Conservation (phyloP, 2,329 filamentous ascomycete species). For the Macrophomina tecta region DNA sequence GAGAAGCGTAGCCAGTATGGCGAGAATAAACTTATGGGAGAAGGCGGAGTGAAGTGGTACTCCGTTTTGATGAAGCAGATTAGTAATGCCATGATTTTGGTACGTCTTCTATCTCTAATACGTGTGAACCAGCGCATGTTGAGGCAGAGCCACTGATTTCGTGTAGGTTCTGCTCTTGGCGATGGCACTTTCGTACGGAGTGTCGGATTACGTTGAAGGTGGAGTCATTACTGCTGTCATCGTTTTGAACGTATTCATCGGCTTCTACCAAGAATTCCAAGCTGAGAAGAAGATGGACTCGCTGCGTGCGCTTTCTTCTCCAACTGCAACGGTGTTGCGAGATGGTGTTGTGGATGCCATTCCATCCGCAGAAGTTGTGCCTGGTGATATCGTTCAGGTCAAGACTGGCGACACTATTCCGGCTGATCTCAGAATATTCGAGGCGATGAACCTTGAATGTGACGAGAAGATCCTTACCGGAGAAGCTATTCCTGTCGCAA, state of each 20-base stretch:
- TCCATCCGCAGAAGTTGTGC: constrained; percentile 46
- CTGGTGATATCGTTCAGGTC: constrained; percentile 48
- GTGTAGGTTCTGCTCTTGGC: constrained; percentile 74
- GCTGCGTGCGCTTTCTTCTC: constrained; percentile 47
- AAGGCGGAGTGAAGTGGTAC: constrained; percentile 34
- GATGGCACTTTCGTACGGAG: constrained; percentile 71
- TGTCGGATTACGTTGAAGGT: constrained; percentile 68
- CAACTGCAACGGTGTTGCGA: constrained; percentile 46
- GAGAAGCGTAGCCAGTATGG: constrained; percentile 32
- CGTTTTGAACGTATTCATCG: constrained; percentile 70
- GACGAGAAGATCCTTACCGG: constrained; percentile 78
- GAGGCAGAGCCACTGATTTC: not conserved
- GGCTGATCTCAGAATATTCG: constrained; percentile 67
- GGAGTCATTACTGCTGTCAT: constrained; percentile 70
- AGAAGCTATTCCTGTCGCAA: constrained; percentile 74
- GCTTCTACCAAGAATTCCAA: constrained; percentile 55
- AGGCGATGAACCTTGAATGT: constrained; percentile 75
- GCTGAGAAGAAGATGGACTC: constrained; percentile 51
- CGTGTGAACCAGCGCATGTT: not conserved
- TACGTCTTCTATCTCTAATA: constrained; percentile 29
- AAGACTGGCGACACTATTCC: constrained; percentile 67
- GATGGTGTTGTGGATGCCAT: constrained; percentile 44
- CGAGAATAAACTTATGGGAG: constrained; percentile 34
- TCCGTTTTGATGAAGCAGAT: constrained; percentile 42
- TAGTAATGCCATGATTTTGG: constrained; percentile 46